These are phyloP conservation scores for Elaeagnus macrophylla DNA, from an alignment of 306 rosid species.

Conservation along the genomic window DNA sequence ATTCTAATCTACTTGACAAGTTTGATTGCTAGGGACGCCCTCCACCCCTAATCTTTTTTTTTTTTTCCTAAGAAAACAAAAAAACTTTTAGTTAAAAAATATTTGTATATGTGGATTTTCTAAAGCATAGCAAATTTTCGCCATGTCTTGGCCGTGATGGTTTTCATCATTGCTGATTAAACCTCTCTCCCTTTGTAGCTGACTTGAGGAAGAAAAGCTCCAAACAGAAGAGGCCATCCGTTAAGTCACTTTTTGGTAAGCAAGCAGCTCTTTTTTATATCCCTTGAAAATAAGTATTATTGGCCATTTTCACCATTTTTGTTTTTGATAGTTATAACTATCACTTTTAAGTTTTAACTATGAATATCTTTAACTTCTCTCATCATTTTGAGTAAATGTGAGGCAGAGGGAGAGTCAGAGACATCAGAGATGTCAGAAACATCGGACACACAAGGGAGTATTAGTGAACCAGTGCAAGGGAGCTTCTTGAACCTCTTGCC, in stretches of 20 bases:
- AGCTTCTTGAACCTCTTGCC: constrained; percentile 75
- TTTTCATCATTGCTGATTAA: too few relatives aligned
- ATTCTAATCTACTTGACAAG: too few relatives aligned
- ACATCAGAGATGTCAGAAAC: constrained; percentile 38
- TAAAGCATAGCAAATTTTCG: too few relatives aligned
- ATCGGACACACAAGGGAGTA: too few relatives aligned
- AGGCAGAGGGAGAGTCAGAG: constrained; percentile 51
- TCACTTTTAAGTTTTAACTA: too few relatives aligned
- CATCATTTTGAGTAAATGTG: constrained; percentile 20
- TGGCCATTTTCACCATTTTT: constrained; percentile 1
- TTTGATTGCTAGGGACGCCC: too few relatives aligned
- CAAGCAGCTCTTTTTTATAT: neutral
- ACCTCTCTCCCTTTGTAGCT: constrained; percentile 40
- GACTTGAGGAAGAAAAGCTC: constrained; percentile 74
- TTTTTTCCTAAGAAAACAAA: too few relatives aligned
- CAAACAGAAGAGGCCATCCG: constrained; percentile 71
- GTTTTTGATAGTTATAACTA: neutral
- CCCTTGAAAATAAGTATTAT: neutral
- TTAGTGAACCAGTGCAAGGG: constrained; percentile 40
- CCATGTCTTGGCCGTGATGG: too few relatives aligned
- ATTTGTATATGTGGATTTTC: too few relatives aligned
- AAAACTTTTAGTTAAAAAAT: too few relatives aligned
- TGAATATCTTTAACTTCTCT: constrained; percentile 7
- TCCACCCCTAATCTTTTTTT: too few relatives aligned
- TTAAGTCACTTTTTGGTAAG: constrained; percentile 89